Evolutionary conservation across 1,139 yeast species (phyloP).

Genomic region (Zygoascus meyerae): DNA sequence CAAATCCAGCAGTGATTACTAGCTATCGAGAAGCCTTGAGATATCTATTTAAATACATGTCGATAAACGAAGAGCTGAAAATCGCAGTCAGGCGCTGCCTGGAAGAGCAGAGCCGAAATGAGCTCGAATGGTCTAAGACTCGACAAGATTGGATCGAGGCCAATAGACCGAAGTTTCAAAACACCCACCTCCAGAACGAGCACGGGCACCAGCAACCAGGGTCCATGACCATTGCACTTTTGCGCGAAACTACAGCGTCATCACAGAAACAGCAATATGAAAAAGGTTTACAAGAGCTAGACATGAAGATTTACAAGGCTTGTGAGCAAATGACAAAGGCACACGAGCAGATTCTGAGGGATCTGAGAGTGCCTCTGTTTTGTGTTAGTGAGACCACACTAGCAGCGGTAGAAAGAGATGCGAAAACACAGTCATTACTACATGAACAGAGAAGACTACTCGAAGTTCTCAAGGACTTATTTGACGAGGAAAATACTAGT

Average conservation of each 20-base stretch:
- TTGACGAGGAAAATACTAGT: neutral
- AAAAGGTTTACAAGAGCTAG: conserved; percentile 19
- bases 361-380: conserved; percentile 26
- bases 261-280: conserved; percentile 3
- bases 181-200: conserved; percentile 20
- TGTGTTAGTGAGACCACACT: conserved; percentile 13
- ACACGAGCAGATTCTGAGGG: conserved; percentile 18
- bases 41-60: conserved; percentile 22
- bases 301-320: conserved; percentile 19
- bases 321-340: conserved; percentile 16
- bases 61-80: conserved; percentile 18
- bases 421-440: neutral
- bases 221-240: neutral
- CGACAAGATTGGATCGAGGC: conserved; percentile 16
- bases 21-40: conserved; percentile 24
- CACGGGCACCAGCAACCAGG: conserved; percentile 17
- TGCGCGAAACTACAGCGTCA: too few relatives aligned
- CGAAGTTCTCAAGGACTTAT: conserved; percentile 20
- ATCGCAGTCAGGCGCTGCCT: conserved; percentile 19
- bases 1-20: conserved; percentile 22
- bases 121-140: conserved; percentile 20
- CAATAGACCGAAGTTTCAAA: conserved; percentile 8
- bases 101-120: conserved; percentile 23
- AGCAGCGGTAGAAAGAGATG: neutral
- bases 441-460: conserved; percentile 21